A percentile compares a stretch with the other conserved stretches of the same genome.
Conservation (phyloP, 2,329 filamentous ascomycete species). For the Penicillium hordei region DNA sequence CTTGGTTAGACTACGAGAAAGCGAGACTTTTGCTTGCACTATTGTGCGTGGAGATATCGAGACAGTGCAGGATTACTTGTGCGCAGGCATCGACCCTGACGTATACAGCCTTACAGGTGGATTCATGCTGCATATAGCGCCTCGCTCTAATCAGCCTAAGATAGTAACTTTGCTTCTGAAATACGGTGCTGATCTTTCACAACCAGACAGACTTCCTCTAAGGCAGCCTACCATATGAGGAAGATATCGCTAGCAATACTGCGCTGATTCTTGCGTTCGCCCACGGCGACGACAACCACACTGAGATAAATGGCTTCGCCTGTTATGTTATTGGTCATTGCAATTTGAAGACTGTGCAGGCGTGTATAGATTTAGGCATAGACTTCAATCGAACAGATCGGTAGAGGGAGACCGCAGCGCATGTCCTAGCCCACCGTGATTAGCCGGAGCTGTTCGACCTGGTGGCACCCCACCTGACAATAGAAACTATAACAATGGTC, state of each 20-base stretch:
- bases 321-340: background rate
- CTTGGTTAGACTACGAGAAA: background rate
- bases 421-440: background rate
- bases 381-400: background rate
- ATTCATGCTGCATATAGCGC: background rate
- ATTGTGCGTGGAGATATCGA: background rate
- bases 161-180: background rate
- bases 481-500: background rate
- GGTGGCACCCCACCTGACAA: background rate
- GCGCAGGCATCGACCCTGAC: background rate
- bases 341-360: background rate
- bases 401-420: background rate
- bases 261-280: background rate
- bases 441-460: too few species aligned
- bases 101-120: background rate
- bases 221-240: too few species aligned
- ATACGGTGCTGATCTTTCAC: background rate
- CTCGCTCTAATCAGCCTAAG: background rate
- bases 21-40: background rate
- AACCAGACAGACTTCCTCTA: too few species aligned
- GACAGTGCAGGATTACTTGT: background rate
- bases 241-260: too few species aligned
- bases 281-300: background rate
- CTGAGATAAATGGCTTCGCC: background rate
- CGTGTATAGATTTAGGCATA: background rate